Evolutionary conservation across 139 green algal species (phyloP), one percentile per base, ranked within the genome.

Genomic region (Chlorella sp.): DNA sequence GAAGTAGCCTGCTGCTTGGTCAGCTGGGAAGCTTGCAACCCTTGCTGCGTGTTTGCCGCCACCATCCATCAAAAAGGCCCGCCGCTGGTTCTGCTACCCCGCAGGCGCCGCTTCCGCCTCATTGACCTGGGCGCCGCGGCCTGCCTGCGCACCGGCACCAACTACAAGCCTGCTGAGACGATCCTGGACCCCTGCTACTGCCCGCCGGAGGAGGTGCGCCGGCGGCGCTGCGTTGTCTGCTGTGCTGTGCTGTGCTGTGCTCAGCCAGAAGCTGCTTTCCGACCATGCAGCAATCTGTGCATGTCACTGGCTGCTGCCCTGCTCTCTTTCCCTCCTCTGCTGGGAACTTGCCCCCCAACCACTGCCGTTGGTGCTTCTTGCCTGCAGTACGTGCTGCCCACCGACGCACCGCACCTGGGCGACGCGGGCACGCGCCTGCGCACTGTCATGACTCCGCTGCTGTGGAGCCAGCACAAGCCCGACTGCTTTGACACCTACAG

Each of bases 401-500:
- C 94, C 25, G 92, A 96, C 79, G 86, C 89, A 0, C 95, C 95
- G 0, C 91, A 79, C 91, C 92, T 80, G 86, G 88, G 68, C 65
- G 88, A 79, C 89, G 89, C 74, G 80, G 93, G 32, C 89, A 90
- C 38, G 81, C 76, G 80, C 3, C 60, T 94, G 23, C 67, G 75
- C 28, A 68, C 87, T 39, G 89, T 91, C 44, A 92, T 98, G 81
- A 95, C 91, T 6, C 95, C 96, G 6, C 88, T 98, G 73, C 92
- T 98, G 72, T 98, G 96, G 96, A 76, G 63, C 26, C 91, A 96
- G 87, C 92, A 97, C 91, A 81, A 87, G 26, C 96, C 96, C 1
- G 96, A 98, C 88, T 92, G 94, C 74, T 98, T 98, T 84, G 96
- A 98, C 90, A 95, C 95, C 79, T 98, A 94, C 91, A 92, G 84